phyloP scores from a whole-genome alignment of 345 rosid species.

The Lepidium sativum region DNA sequence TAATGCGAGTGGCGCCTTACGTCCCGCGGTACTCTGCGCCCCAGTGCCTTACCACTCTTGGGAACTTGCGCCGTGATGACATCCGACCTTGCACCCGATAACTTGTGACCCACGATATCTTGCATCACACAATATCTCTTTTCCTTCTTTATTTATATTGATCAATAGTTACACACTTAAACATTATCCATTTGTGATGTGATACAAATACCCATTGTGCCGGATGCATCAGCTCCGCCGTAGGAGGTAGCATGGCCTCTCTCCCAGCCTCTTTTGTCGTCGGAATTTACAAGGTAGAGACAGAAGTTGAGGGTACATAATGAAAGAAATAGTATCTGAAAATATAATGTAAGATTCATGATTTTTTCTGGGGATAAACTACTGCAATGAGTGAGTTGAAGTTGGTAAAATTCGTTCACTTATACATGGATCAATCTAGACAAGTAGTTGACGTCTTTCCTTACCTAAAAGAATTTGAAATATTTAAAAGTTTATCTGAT shows the following conservation, averaged over 20 bases:
- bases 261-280: slow-evolving; percentile 15
- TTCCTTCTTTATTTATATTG: too few species aligned
- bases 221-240: slow-evolving; percentile 27
- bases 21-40: too few species aligned
- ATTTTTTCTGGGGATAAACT: neutral
- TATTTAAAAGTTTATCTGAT: too few species aligned
- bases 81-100: too few species aligned
- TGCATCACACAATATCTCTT: too few species aligned
- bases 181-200: neutral
- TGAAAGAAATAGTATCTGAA: neutral
- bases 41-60: too few species aligned
- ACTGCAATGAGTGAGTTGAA: neutral
- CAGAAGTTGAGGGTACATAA: slow-evolving; percentile 8
- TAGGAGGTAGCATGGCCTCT: slow-evolving; percentile 31
- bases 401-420: neutral
- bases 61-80: too few species aligned
- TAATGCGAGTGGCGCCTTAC: too few species aligned
- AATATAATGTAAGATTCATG: slow-evolving; percentile 13
- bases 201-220: slow-evolving; percentile 23
- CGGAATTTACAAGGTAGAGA: neutral
- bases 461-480: too few species aligned
- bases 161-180: too few species aligned
- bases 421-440: neutral
- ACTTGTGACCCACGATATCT: too few species aligned
- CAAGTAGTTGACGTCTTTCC: too few species aligned